phyloP scores from a whole-genome alignment of 257 asterid species.

The Thymus quinquecostatus region DNA sequence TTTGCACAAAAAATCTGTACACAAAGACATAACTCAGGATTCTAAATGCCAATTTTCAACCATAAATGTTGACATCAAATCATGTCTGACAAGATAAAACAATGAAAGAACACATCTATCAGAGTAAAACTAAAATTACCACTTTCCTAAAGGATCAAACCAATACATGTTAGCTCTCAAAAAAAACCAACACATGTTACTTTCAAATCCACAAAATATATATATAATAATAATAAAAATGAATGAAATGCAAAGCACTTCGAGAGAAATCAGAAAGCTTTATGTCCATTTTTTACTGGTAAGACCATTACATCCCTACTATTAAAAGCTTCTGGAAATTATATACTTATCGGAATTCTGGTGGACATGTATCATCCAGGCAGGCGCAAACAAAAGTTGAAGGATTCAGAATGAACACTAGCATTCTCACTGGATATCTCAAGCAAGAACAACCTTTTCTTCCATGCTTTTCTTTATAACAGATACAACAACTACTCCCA shows the following conservation, averaged over 20 bases:
- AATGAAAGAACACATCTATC: conserved; percentile 6
- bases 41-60: conserved; percentile 22
- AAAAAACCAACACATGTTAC: neutral
- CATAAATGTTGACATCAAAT: conserved; percentile 15
- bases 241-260: conserved; percentile 15
- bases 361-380: conserved; percentile 1
- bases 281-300: neutral
- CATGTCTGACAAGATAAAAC: neutral
- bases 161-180: neutral
- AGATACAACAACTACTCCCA: neutral
- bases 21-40: conserved; percentile 30
- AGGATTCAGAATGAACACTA: neutral
- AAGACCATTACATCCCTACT: conserved; percentile 4
- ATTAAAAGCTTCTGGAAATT: neutral
- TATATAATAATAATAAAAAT: neutral
- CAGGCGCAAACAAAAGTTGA: neutral
- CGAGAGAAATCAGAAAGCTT: conserved; percentile 7
- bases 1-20: conserved; percentile 98
- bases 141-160: neutral
- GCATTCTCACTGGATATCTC: conserved; percentile 1
- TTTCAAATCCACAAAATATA: neutral
- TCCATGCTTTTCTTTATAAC: neutral
- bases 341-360: neutral
- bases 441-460: neutral
- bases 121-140: conserved; percentile 10